phyloP scores from a whole-genome alignment of 176 grass and related monocot species.

The Luzula sylvatica region DNA sequence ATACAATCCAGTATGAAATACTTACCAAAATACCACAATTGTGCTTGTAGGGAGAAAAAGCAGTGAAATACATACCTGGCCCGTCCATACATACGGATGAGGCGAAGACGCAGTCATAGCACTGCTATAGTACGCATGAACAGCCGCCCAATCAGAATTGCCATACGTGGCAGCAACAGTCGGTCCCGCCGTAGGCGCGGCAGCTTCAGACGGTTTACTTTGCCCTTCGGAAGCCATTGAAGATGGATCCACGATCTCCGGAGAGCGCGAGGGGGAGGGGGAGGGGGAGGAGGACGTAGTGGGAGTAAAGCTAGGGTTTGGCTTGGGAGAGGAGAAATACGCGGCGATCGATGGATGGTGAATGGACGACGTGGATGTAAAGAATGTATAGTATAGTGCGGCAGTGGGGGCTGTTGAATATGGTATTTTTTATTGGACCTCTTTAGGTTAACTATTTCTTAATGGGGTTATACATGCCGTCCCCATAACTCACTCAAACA shows the following conservation, averaged over 20 bases:
- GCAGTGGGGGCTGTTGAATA: no score
- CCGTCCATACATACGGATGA: conserved; percentile 57
- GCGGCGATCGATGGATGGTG: conserved; percentile 18
- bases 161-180: not conserved
- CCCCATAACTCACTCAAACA: no score
- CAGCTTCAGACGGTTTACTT: conserved; percentile 48
- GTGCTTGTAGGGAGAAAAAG: no score
- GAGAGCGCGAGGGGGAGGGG: not conserved
- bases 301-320: conserved; percentile 45
- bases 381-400: not conserved
- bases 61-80: conserved; percentile 32
- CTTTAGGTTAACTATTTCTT: no score
- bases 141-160: conserved; percentile 28
- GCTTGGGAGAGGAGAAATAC: not conserved
- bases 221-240: conserved; percentile 65
- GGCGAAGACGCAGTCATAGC: conserved; percentile 48
- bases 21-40: not conserved
- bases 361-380: not conserved
- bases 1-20: not conserved
- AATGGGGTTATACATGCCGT: no score
- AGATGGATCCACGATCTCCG: conserved; percentile 3
- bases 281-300: conserved; percentile 23
- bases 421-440: no score
- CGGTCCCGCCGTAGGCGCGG: not conserved
- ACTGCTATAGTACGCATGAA: conserved; percentile 44